Evolutionary conservation across 495 filamentous ascomycete species (phyloP).

Genomic region (Annulohypoxylon moriforme): DNA sequence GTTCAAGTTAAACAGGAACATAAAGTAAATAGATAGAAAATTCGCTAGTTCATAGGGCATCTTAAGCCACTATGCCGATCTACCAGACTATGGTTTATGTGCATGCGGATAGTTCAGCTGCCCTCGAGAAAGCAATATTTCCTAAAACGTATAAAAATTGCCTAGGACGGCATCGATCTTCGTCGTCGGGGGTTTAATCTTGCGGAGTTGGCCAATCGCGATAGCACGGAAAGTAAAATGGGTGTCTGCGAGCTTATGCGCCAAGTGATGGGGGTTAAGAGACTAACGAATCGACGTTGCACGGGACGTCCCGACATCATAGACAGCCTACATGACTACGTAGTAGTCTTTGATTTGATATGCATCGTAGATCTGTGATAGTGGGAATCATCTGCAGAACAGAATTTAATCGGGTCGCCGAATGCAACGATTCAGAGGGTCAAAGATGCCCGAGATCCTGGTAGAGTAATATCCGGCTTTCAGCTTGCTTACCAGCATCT

Average conservation of each 20-base stretch:
- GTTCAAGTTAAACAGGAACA: background rate
- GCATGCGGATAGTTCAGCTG: conserved; percentile 28
- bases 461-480: conserved; percentile 30
- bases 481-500: conserved; percentile 15
- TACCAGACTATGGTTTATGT: conserved; percentile 14
- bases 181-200: conserved; percentile 19
- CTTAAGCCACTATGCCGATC: conserved; percentile 26
- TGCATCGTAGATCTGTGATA: conserved; percentile 21
- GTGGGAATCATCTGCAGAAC: conserved; percentile 16
- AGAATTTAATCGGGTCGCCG: conserved; percentile 28
- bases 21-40: conserved; percentile 20
- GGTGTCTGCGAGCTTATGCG: conserved; percentile 21
- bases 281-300: conserved; percentile 11
- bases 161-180: conserved; percentile 28
- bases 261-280: conserved; percentile 30
- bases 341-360: conserved; percentile 30
- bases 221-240: conserved; percentile 16
- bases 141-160: conserved; percentile 32
- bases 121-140: conserved; percentile 18
- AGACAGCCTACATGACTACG: conserved; percentile 24
- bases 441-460: conserved; percentile 30
- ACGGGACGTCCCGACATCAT: conserved; percentile 16
- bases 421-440: conserved; percentile 5
- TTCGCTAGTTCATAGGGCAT: background rate
- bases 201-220: conserved; percentile 21